phyloP scores from a whole-genome alignment of 345 rosid species.

The Hirschfeldia incana region DNA sequence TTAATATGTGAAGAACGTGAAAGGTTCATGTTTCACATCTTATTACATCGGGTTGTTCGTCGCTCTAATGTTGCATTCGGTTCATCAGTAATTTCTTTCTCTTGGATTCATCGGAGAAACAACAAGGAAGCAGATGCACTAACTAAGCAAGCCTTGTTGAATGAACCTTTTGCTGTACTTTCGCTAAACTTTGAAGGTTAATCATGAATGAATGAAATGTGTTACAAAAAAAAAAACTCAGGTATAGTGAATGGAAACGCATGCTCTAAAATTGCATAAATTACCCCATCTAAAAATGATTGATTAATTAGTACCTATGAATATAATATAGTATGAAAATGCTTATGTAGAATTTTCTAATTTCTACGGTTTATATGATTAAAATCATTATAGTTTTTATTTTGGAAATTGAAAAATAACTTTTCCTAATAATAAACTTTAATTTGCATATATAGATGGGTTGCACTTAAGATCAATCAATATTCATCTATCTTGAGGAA shows the following conservation, averaged over 20 bases:
- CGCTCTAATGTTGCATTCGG: background rate
- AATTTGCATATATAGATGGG: background rate
- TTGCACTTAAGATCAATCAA: background rate
- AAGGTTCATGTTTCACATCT: conserved; percentile 12
- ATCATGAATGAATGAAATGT: too few relatives aligned
- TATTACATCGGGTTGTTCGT: background rate
- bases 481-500: background rate
- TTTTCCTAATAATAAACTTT: background rate
- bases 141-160: too few relatives aligned
- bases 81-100: background rate
- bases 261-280: background rate
- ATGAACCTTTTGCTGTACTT: too few relatives aligned
- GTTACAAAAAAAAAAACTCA: too few relatives aligned
- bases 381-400: background rate
- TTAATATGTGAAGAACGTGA: background rate
- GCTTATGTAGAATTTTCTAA: background rate
- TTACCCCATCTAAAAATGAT: background rate
- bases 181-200: too few relatives aligned
- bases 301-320: background rate
- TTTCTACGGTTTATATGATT: background rate
- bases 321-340: background rate
- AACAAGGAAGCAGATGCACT: too few relatives aligned
- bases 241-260: too few relatives aligned
- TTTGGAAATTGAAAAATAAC: background rate
- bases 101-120: too few relatives aligned